These are phyloP conservation scores for Keqinozyma sinolaborantium DNA, from an alignment of 1,139 yeast genomes.

Conservation along the genomic window DNA sequence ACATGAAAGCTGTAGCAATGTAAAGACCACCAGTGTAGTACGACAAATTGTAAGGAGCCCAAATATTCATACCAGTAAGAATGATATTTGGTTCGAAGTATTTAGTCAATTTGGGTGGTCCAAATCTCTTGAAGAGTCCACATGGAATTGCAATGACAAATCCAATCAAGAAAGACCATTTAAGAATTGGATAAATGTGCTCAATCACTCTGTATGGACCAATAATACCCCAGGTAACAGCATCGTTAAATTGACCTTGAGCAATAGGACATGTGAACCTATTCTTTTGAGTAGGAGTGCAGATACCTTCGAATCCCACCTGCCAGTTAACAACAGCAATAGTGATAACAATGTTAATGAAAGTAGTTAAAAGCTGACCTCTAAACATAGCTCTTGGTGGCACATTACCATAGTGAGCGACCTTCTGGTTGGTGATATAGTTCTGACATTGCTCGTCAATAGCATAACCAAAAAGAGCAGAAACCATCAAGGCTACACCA, in stretches of 20 bases:
- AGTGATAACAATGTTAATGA: constrained; percentile 42
- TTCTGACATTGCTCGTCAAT: constrained; percentile 57
- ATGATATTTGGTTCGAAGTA: constrained; percentile 42
- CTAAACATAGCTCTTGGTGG: constrained; percentile 61
- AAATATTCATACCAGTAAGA: constrained; percentile 33
- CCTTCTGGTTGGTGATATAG: constrained; percentile 50
- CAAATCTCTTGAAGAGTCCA: constrained; percentile 35
- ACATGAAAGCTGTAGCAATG: constrained; percentile 41
- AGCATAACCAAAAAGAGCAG: constrained; percentile 57
- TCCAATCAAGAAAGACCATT: constrained; percentile 55
- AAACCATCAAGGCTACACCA: constrained; percentile 53
- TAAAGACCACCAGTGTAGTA: constrained; percentile 43
- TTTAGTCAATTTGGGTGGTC: constrained; percentile 21
- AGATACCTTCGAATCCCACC: constrained; percentile 41
- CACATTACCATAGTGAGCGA: constrained; percentile 56
- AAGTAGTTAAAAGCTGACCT: constrained; percentile 46
- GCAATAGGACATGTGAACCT: constrained; percentile 48
- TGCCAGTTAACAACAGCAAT: constrained; percentile 56
- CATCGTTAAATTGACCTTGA: constrained; percentile 47
- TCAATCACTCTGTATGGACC: constrained; percentile 50
- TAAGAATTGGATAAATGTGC: constrained; percentile 46
- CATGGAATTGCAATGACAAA: constrained; percentile 42
- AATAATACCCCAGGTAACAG: constrained; percentile 59
- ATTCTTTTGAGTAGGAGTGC: constrained; percentile 34
- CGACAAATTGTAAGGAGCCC: constrained; percentile 48